These are phyloP conservation scores for Pelargonium myrrhifolium DNA, from an alignment of 441 rosid species.

Conservation along the genomic window DNA sequence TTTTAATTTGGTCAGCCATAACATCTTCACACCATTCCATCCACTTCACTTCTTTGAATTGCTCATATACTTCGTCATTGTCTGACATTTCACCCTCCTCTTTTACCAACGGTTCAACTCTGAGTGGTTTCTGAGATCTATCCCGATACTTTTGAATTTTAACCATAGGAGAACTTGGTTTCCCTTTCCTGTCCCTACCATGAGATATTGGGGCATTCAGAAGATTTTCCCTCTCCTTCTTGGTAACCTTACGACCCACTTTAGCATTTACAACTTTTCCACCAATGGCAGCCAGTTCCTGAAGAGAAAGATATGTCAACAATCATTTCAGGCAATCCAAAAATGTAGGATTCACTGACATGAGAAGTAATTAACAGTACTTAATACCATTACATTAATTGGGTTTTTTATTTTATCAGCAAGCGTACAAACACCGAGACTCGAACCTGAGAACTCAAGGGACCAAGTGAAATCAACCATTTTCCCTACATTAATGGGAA, in stretches of 20 bases:
- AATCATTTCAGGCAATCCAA: slow-evolving; percentile 11
- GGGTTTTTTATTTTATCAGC: too few relatives aligned
- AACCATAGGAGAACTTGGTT: slow-evolving; percentile 35
- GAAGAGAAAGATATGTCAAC: slow-evolving; percentile 10
- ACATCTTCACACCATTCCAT: slow-evolving; percentile 99
- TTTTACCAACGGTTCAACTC: slow-evolving; percentile 65
- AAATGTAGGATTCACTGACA: slow-evolving; percentile 3
- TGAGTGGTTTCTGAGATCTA: slow-evolving; percentile 51
- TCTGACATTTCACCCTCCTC: slow-evolving; percentile 99
- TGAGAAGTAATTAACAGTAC: neutral
- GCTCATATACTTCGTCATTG: slow-evolving; percentile 81
- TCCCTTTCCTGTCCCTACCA: slow-evolving; percentile 47
- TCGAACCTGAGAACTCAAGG: too few relatives aligned
- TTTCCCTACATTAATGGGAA: too few relatives aligned
- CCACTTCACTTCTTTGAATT: slow-evolving; percentile 97
- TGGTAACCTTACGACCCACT: slow-evolving; percentile 61
- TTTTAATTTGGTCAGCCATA: slow-evolving; percentile 70
- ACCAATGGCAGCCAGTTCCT: slow-evolving; percentile 83
- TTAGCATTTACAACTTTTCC: slow-evolving; percentile 58
- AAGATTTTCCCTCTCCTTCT: slow-evolving; percentile 52
- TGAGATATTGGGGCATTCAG: slow-evolving; percentile 33
- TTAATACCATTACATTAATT: too few relatives aligned
- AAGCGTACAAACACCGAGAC: too few relatives aligned
- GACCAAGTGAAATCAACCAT: too few relatives aligned
- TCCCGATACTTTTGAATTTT: slow-evolving; percentile 35